A percentile compares a stretch with the other conserved stretches of the same genome.
Conservation (phyloP, 208 protist genomes). For the Strigomonas galati region DNA sequence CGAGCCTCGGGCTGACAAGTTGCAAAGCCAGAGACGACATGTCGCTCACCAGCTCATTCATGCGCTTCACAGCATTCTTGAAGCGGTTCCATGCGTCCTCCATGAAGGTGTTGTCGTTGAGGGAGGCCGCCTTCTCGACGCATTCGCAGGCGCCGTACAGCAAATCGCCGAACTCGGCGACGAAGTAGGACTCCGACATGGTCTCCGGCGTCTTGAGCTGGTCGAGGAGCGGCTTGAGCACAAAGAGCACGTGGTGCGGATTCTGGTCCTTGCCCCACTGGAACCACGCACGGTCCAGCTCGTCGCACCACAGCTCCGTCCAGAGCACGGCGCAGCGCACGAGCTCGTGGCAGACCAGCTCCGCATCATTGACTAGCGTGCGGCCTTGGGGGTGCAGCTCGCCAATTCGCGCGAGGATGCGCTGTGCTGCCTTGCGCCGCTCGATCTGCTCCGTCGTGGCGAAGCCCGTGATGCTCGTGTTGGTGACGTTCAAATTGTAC, state of each 20-base stretch:
- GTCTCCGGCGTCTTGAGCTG: constrained; percentile 92
- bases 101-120: constrained; percentile 84
- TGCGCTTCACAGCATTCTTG: constrained; percentile 94
- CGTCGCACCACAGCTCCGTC: constrained; percentile 94
- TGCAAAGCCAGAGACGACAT: constrained; percentile 96
- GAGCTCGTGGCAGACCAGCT: constrained; percentile 96
- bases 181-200: constrained; percentile 95
- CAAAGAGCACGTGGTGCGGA: constrained; percentile 88
- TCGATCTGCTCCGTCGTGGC: constrained; percentile 44
- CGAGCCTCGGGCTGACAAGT: constrained; percentile 88
- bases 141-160: constrained; percentile 56
- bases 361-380: constrained; percentile 93
- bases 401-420: constrained; percentile 70
- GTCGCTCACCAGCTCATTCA: constrained; percentile 95
- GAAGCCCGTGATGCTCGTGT: constrained; percentile 41
- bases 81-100: constrained; percentile 96
- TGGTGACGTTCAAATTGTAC: constrained; percentile 99
- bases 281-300: constrained; percentile 94
- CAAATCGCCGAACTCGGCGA: constrained; percentile 67
- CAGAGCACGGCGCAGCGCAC: constrained; percentile 98
- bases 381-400: constrained; percentile 83
- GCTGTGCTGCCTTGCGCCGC: constrained; percentile 66
- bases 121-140: constrained; percentile 80
- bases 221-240: constrained; percentile 94
- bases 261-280: constrained; percentile 96